Base-by-base conservation (phyloP, 2,329 filamentous ascomycete genomes). In the Ophiosphaerella narmari region DNA sequence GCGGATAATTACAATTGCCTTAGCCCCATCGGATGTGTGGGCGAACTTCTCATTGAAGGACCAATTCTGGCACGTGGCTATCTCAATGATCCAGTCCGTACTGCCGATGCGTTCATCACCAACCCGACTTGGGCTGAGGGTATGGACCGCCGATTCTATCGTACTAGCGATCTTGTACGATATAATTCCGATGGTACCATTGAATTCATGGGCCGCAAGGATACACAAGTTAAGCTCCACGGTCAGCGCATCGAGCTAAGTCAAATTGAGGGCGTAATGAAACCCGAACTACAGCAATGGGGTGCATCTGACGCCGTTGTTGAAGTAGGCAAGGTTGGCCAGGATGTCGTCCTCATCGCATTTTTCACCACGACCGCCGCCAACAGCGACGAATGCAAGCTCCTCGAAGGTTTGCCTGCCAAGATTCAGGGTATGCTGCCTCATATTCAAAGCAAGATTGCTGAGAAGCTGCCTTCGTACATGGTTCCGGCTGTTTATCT, bases 31-130 rank as follows among this genome's bases (percentile, higher is more conserved):
- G 56, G 58, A 12, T 37, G 13, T n/a, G 40, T 54, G 6, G 66
- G 65, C 11, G 83, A 86, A 60, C 71, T 86, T 2, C 73, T 84
- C 4, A 77, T 86, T 18, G 81, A 85, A 55, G 82, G 82, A 0
- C 78, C 78, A 0, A 78, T 65, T n/a, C 54, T 75, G 1, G 66
- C 63, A 7, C 55, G 61, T 13, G 60, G 55, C 13, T 68, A 68
- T 40, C 56, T 67, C 11, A 59, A 63, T 11, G 47, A 55, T 43
- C 21, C 57, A 14, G 52, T 41, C 21, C 61, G 62, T 52, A 74
- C 71, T 1, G 45, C 52, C 7, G 56, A 48, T 5, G 54, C 57
- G 0, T 77, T 75, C 54, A 63, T 75, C 6, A 46, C 67, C 9
- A 42, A 48, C 24, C 55, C 55, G 6, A 11, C n/a, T 0, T 59